Evolutionary conservation across 495 filamentous ascomycete species (phyloP), one percentile per base, ranked within the genome.

Genomic region (Saxispiralis lemnorum): DNA sequence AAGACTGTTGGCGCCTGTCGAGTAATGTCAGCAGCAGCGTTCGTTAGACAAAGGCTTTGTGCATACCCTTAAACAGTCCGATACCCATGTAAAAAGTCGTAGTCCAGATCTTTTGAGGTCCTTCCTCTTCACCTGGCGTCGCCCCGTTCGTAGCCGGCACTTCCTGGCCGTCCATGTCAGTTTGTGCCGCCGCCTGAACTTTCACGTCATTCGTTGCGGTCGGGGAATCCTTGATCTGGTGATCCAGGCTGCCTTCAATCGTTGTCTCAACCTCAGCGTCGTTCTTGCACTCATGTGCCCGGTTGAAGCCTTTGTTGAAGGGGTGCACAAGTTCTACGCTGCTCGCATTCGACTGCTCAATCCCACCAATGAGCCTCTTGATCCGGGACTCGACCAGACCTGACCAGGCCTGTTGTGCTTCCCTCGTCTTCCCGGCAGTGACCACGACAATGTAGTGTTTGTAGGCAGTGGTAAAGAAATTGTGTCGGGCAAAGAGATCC

Each of bases 321-420:
- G 87, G 84, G 47, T 88, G 86, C 0, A 87, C 86, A 17, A 93
- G 68, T 30, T 74, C 75, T 45, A 96, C 80, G 6, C 58, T 59
- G 14, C 41, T 47, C 35, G 76, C 78, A 13, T 67, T 64, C 33
- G 79, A 68, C 35, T 73, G 68, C 54, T 95, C 89, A 18, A 97
- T 67, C 11, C 78, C 81, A 34, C 72, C 70, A 16, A 93, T 82
- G 17, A 97, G 69, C 40, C 83, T 66, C 38, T 89, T 76, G 32
- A 96, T 70, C 59, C 85, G 94, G 4, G 89, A 97, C 62, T 95
- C 83, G 7, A 97, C 82, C 30, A 83, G 73, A 7, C 89, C 88
- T 24, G 83, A 84, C 85, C 89, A 96, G 30, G 75, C 68, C 12
- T 80, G 71, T 51, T 92, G 81, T 1, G 80, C 79, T 47, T 94